These are phyloP conservation scores for Suillus cothurnatus DNA, from an alignment of 768 basidiomycete species.

Conservation along the genomic window DNA sequence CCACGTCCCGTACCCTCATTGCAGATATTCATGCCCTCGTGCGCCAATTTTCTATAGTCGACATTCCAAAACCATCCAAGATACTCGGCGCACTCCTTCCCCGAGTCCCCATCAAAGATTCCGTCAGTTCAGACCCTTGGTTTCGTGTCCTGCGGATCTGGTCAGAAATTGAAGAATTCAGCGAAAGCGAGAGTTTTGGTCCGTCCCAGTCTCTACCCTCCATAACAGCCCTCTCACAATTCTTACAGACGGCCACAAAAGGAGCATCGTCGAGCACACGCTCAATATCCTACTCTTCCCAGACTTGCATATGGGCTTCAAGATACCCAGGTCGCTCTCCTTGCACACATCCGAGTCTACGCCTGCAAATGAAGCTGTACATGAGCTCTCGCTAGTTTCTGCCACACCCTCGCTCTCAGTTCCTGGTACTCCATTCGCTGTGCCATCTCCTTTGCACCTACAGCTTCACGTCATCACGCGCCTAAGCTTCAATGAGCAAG, in stretches of 20 bases:
- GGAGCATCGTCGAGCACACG: constrained; percentile 56
- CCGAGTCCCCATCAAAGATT: constrained; percentile 18
- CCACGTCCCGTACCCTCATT: constrained; percentile 71
- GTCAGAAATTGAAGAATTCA: constrained; percentile 77
- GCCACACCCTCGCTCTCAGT: constrained; percentile 47
- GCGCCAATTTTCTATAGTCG: constrained; percentile 57
- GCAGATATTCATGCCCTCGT: constrained; percentile 69
- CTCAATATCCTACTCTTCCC: constrained; percentile 57
- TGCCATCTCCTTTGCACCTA: constrained; percentile 74
- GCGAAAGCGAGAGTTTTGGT: constrained; percentile 84
- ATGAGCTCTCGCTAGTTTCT: background rate
- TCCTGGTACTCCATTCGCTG: constrained; percentile 56
- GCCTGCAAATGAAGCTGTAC: background rate
- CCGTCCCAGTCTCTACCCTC: constrained; percentile 24
- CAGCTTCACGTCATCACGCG: constrained; percentile 1
- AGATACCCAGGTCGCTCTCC: constrained; percentile 44
- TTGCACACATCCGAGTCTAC: constrained; percentile 8
- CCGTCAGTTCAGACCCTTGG: constrained; percentile 37
- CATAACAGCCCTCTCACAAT: background rate
- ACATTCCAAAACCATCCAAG: constrained; percentile 69
- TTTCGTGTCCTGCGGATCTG: constrained; percentile 71
- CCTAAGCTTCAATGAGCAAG: constrained; percentile 33
- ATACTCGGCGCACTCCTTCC: constrained; percentile 60
- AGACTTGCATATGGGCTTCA: constrained; percentile 56
- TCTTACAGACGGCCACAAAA: constrained; percentile 66